These are phyloP conservation scores for Pelargonium citronellum DNA, from an alignment of 441 rosid species.

Conservation along the genomic window DNA sequence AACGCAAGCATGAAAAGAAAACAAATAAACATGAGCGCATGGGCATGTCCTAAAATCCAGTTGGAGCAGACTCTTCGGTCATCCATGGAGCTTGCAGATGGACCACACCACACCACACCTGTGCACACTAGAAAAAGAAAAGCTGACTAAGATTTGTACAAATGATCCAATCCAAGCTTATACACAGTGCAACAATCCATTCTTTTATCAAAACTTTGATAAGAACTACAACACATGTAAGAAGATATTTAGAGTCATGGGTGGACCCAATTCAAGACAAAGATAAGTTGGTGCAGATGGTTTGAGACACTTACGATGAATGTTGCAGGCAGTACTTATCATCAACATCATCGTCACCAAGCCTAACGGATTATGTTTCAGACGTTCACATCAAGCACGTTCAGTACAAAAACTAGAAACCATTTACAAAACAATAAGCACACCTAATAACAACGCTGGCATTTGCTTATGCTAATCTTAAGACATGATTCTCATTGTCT, in stretches of 20 bases:
- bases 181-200: too few species aligned
- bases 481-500: not conserved
- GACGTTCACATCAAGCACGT: not conserved
- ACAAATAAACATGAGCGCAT: too few species aligned
- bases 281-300: not conserved
- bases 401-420: not conserved
- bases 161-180: not conserved
- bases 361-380: not conserved
- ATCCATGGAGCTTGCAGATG: not conserved
- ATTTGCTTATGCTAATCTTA: too few species aligned
- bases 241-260: too few species aligned
- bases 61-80: too few species aligned
- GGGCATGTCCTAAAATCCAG: too few species aligned
- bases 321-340: not conserved
- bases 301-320: not conserved
- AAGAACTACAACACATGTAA: too few species aligned
- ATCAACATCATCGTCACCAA: not conserved
- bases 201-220: too few species aligned
- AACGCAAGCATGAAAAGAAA: too few species aligned
- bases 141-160: not conserved
- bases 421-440: not conserved
- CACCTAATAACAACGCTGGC: not conserved
- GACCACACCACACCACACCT: not conserved
- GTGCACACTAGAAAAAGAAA: not conserved
- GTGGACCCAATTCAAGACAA: too few species aligned